A percentile compares a stretch with the other conserved stretches of the same genome.
phyloP scores from a whole-genome alignment of 2,329 filamentous ascomycete genomes.

The Colletotrichum orchidophilum region DNA sequence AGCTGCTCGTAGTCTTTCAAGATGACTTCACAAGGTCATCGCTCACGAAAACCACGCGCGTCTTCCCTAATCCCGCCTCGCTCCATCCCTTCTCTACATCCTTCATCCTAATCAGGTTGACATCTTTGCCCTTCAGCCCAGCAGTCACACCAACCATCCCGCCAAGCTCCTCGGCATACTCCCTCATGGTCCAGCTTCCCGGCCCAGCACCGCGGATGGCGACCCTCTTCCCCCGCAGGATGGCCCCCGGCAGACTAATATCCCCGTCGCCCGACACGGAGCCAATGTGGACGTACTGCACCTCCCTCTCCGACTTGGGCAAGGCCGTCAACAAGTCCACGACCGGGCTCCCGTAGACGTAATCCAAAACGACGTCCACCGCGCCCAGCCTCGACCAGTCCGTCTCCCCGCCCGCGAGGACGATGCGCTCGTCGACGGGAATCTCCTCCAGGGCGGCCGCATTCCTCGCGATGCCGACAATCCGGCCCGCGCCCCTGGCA shows the following conservation, averaged over 20 bases:
- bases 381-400: slow-evolving; percentile 57
- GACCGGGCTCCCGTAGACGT: slow-evolving; percentile 60
- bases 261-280: slow-evolving; percentile 49
- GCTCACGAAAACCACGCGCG: slow-evolving; percentile 42
- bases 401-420: slow-evolving; percentile 50
- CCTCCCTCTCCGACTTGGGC: slow-evolving; percentile 46
- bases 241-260: slow-evolving; percentile 49
- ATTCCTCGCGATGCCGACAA: slow-evolving; percentile 63
- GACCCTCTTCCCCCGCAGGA: slow-evolving; percentile 59
- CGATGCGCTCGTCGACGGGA: slow-evolving; percentile 56
- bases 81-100: slow-evolving; percentile 41
- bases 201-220: slow-evolving; percentile 57
- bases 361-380: slow-evolving; percentile 66
- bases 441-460: slow-evolving; percentile 51
- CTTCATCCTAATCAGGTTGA: slow-evolving; percentile 37
- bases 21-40: slow-evolving; percentile 27
- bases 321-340: slow-evolving; percentile 52
- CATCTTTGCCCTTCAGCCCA: slow-evolving; percentile 35
- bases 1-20: too few relatives aligned
- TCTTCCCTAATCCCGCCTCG: slow-evolving; percentile 28
- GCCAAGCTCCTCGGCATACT: slow-evolving; percentile 36
- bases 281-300: slow-evolving; percentile 65
- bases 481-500: slow-evolving; percentile 55
- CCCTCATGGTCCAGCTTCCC: slow-evolving; percentile 50
- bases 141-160: slow-evolving; percentile 41